Conservation (phyloP, 352 stramenopile species). For the Halophytophthora polymorphica region DNA sequence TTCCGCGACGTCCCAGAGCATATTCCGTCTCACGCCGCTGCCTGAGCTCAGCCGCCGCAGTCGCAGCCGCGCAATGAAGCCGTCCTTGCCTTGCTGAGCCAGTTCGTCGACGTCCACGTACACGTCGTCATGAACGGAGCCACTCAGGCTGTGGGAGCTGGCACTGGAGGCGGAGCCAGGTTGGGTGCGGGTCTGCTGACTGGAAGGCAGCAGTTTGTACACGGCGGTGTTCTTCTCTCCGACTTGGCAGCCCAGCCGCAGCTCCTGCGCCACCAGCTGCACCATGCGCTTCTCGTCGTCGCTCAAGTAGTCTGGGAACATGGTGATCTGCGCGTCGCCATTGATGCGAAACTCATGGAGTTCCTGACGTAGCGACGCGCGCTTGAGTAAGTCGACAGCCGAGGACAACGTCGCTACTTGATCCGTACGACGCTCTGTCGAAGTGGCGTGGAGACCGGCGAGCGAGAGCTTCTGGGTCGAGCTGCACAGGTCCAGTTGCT, state of each 20-base stretch:
- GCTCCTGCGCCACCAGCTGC: constrained; percentile 41
- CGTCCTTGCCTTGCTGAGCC: constrained; percentile 71
- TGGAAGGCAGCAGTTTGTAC: constrained; percentile 36
- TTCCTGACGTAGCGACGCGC: constrained; percentile 52
- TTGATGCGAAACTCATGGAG: constrained; percentile 53
- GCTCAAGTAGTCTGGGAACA: constrained; percentile 70
- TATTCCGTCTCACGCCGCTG: constrained; percentile 57
- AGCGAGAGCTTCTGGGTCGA: constrained; percentile 27
- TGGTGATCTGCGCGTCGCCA: constrained; percentile 43
- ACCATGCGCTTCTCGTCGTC: constrained; percentile 53
- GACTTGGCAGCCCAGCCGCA: constrained; percentile 60
- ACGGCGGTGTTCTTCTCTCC: constrained; percentile 57
- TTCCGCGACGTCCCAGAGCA: constrained; percentile 77
- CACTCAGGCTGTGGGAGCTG: neutral
- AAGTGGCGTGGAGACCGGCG: constrained; percentile 9
- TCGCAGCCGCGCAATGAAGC: constrained; percentile 60
- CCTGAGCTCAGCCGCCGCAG: constrained; percentile 57
- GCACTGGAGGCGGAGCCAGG: neutral
- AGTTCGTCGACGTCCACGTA: constrained; percentile 70
- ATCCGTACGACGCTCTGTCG: constrained; percentile 8
- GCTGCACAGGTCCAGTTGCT: constrained; percentile 28
- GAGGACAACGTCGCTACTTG: constrained; percentile 8
- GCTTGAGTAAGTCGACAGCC: constrained; percentile 25
- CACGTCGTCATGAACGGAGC: constrained; percentile 39
- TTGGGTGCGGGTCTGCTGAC: constrained; percentile 14